phyloP scores from a whole-genome alignment of 2,329 filamentous ascomycete species.

The Xylaria hypoxylon region DNA sequence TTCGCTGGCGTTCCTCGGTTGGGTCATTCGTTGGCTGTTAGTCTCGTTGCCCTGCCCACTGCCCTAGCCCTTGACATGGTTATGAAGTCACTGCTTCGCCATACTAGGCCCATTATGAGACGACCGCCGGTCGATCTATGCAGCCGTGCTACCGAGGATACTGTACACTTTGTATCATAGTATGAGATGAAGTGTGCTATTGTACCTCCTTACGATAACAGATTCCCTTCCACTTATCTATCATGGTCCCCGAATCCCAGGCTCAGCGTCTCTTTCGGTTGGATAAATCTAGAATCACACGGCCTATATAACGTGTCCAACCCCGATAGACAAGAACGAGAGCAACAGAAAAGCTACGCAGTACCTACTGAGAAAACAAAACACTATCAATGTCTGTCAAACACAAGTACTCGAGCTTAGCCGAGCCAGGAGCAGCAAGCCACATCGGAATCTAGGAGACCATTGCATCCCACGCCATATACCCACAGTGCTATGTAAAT shows the following conservation, averaged over 20 bases:
- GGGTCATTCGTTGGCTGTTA: constrained; percentile 21
- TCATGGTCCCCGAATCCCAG: constrained; percentile 3
- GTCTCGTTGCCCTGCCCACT: constrained; percentile 25
- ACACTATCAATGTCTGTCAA: neutral
- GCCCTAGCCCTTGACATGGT: constrained; percentile 8
- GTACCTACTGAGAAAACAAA: neutral
- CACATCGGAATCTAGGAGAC: constrained; percentile 17
- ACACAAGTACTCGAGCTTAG: neutral
- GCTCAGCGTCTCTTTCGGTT: constrained; percentile 23
- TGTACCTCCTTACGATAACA: constrained; percentile 27
- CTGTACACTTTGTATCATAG: neutral
- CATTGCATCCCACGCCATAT: constrained; percentile 8
- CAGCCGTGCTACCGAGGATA: constrained; percentile 14
- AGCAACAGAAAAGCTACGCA: neutral
- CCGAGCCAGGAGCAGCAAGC: constrained; percentile 22
- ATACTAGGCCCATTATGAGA: constrained; percentile 21
- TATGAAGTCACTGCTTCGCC: constrained; percentile 38
- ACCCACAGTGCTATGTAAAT: neutral
- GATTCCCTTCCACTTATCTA: constrained; percentile 8
- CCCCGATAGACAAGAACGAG: neutral
- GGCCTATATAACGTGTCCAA: constrained; percentile 20
- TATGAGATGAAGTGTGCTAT: constrained; percentile 1
- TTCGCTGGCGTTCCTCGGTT: constrained; percentile 32
- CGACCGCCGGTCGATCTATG: constrained; percentile 24
- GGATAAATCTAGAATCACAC: constrained; percentile 23